Conservation (phyloP, 2,329 filamentous ascomycete genomes). For the Penicillium brevicompactum region DNA sequence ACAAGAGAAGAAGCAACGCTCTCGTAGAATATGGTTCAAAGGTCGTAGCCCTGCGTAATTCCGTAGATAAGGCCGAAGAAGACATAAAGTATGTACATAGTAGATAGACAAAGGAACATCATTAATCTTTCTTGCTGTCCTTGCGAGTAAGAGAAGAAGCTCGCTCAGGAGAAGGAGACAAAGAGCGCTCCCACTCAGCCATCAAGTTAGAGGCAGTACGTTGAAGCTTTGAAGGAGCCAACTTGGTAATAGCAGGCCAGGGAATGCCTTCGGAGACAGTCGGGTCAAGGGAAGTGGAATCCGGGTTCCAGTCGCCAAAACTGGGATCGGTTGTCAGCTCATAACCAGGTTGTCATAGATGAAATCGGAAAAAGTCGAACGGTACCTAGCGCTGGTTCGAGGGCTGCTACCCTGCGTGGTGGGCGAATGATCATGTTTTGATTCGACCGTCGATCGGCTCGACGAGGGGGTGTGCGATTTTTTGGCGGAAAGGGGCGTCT, state of each 20-base stretch:
- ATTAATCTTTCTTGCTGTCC: slow-evolving; percentile 36
- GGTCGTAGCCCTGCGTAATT: slow-evolving; percentile 38
- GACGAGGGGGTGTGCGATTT: slow-evolving; percentile 46
- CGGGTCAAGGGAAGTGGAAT: slow-evolving; percentile 31
- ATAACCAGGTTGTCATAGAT: slow-evolving; percentile 31
- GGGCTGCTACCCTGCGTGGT: slow-evolving; percentile 51
- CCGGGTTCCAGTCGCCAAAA: slow-evolving; percentile 41
- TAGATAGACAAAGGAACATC: slow-evolving; percentile 11
- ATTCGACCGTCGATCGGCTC: slow-evolving; percentile 54
- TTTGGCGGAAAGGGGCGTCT: slow-evolving; percentile 46
- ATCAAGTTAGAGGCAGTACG: slow-evolving; percentile 82
- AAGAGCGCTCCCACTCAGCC: slow-evolving; percentile 85
- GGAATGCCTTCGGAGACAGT: slow-evolving; percentile 50
- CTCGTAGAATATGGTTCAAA: slow-evolving; percentile 26
- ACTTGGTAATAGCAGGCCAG: slow-evolving; percentile 71
- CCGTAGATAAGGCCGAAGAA: slow-evolving; percentile 25
- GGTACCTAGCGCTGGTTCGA: slow-evolving; percentile 57
- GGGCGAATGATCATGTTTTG: slow-evolving; percentile 50
- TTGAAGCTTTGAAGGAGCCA: slow-evolving; percentile 76
- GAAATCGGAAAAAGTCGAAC: slow-evolving; percentile 27
- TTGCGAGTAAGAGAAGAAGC: slow-evolving; percentile 23
- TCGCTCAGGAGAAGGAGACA: slow-evolving; percentile 55
- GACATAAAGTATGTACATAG: slow-evolving; percentile 23
- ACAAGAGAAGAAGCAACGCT: slow-evolving; percentile 28
- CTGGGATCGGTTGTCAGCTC: slow-evolving; percentile 34